phyloP scores from a whole-genome alignment of 2,329 filamentous ascomycete genomes.

The Phaeosphaeriaceae sp. region DNA sequence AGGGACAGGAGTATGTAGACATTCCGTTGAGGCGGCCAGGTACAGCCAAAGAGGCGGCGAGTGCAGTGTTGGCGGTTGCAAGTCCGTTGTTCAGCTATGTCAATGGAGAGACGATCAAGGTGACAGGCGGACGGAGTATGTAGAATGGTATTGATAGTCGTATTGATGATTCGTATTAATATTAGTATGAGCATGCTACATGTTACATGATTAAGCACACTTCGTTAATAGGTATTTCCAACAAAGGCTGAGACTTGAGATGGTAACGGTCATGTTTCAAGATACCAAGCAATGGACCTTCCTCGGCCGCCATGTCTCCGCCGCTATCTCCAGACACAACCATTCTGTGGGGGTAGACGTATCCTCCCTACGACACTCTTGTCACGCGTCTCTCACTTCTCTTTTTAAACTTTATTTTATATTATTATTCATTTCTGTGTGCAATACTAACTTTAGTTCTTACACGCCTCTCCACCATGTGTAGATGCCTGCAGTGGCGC shows the following conservation, averaged over 20 bases:
- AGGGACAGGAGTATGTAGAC: conserved; percentile 60
- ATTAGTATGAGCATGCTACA: too few species aligned
- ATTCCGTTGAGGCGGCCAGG: conserved; percentile 81
- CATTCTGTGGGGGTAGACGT: too few species aligned
- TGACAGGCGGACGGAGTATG: conserved; percentile 76
- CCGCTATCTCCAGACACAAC: conserved; percentile 24
- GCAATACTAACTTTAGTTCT: conserved; percentile 18
- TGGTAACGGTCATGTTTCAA: conserved; percentile 19
- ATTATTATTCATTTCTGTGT: conserved; percentile 20
- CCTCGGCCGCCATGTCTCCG: conserved; percentile 14
- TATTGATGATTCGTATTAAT: not conserved
- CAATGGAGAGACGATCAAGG: conserved; percentile 83
- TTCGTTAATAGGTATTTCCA: too few species aligned
- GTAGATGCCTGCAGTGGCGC: conserved; percentile 33
- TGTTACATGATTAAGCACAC: too few species aligned
- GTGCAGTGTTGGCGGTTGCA: conserved; percentile 76
- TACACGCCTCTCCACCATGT: conserved; percentile 26
- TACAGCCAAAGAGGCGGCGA: conserved; percentile 79
- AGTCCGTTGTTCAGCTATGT: conserved; percentile 87
- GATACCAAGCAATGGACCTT: conserved; percentile 16
- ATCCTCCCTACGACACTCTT: conserved; percentile 2
- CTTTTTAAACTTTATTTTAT: conserved; percentile 7
- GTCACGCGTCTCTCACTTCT: not conserved
- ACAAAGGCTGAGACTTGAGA: too few species aligned
- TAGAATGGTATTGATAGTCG: conserved; percentile 43